Base-by-base conservation (phyloP, 2,329 filamentous ascomycete species). In the Xylariales sp. region DNA sequence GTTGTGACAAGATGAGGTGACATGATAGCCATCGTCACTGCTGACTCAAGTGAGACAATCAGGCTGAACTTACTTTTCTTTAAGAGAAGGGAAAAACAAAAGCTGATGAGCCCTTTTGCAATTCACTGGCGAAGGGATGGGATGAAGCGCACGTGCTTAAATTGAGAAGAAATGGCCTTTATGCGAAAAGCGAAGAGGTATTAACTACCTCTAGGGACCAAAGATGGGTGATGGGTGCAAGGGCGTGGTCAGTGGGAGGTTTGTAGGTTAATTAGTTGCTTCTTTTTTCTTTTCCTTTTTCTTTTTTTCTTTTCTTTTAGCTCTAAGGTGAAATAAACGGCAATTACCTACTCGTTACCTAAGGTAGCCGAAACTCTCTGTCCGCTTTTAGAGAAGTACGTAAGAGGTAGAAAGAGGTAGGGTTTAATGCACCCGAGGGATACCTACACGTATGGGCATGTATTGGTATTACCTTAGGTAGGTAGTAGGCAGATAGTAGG, bases 61-160 rank as follows among this genome's bases (percentile, higher is more conserved):
- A 58, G 30, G 55, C 54, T 61, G 57, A 30, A 69, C 67, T 71
- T 67, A 71, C 69, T 62, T 57, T 58, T 39, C 12, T 36, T 36
- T 7, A 36, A 9, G 12, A 39, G 32, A 41, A 41, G 12, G 23
- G 23, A 41, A 12, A 41, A 41, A 39, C 12, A 9, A 8, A 39
- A 39, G 2, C 36, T 39, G 8, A 39, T 9, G 14, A 41, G 14
- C 39, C 39, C 39, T 3, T 55, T 48, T 7, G 30, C 34, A 54
- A 43, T 39, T 57, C 30, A 50, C 53, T 5, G 32, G 36, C 14
- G 45, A 59, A 59, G 43, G 12, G 16, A 49, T 36, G 23, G 49
- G 34, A 46, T 14, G 43, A 58, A 54, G 5, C n/a, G 45, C 32
- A 52, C 55, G 36, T 58, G 57, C 14, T 55, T 49, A n/a, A 46